Percentiles rank a stretch among this genome's conserved stretches.
phyloP scores from a whole-genome alignment of 176 grass and related monocot species.

The Oryza coarctata region DNA sequence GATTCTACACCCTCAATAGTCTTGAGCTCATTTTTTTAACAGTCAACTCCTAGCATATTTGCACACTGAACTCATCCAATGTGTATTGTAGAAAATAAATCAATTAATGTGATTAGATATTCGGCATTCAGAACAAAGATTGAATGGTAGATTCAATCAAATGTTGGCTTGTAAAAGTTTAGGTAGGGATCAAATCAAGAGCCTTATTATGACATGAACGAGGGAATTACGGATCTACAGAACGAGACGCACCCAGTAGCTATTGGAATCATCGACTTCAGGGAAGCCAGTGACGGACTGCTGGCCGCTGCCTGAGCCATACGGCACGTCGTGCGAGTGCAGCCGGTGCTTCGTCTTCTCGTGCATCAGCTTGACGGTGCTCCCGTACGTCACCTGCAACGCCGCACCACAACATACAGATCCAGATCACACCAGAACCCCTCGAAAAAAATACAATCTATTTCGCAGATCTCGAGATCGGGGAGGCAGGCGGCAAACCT shows the following conservation, averaged over 20 bases:
- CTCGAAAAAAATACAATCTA: background rate
- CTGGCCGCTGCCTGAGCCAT: conserved; percentile 80
- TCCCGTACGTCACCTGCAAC: conserved; percentile 57
- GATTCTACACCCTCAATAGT: background rate
- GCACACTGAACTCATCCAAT: background rate
- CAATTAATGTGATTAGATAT: background rate
- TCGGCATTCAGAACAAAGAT: background rate
- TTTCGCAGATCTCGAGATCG: conserved; percentile 32
- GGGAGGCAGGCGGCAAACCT: conserved; percentile 30
- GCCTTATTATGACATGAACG: background rate
- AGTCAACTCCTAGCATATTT: background rate
- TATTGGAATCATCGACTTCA: conserved; percentile 68
- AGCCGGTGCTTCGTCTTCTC: conserved; percentile 74
- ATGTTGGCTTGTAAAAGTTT: background rate
- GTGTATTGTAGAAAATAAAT: background rate
- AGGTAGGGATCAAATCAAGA: background rate
- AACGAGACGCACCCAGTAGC: conserved; percentile 61
- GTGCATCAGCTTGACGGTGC: conserved; percentile 74
- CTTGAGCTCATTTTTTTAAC: background rate
- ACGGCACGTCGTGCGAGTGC: conserved; percentile 82
- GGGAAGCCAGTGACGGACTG: conserved; percentile 77
- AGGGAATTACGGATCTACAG: background rate
- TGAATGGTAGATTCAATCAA: background rate
- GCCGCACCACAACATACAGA: conserved; percentile 19
- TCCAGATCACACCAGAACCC: conserved; percentile 21